Conservation (phyloP, 2,329 filamentous ascomycete species). For the Bipolaris gigantea region DNA sequence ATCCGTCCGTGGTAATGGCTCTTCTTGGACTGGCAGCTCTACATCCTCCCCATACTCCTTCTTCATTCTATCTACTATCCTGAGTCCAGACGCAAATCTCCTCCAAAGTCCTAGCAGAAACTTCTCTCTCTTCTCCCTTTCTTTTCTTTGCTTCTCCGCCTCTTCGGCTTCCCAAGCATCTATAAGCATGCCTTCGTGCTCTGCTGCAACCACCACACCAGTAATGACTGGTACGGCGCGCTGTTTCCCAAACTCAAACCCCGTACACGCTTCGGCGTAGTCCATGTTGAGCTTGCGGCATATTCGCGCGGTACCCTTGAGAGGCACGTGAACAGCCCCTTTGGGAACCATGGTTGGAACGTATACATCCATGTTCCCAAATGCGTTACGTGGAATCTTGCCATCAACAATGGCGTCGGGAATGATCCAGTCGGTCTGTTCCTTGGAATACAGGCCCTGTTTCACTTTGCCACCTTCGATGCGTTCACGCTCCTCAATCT, state of each 20-base stretch:
- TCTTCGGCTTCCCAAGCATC: constrained; percentile 75
- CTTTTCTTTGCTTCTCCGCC: constrained; percentile 72
- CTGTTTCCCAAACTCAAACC: constrained; percentile 93
- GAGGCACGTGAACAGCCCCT: constrained; percentile 82
- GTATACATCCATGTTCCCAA: constrained; percentile 96
- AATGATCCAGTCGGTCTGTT: constrained; percentile 95
- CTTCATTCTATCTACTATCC: constrained; percentile 61
- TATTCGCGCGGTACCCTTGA: constrained; percentile 73
- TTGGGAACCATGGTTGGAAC: constrained; percentile 87
- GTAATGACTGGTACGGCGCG: constrained; percentile 91
- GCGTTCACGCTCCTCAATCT: constrained; percentile 82
- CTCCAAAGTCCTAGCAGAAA: constrained; percentile 76
- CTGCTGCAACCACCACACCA: constrained; percentile 83
- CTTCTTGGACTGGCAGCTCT: constrained; percentile 68
- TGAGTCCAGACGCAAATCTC: constrained; percentile 81
- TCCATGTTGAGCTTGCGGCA: constrained; percentile 85
- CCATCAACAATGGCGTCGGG: constrained; percentile 83
- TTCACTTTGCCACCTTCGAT: constrained; percentile 78
- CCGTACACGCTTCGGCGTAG: constrained; percentile 90
- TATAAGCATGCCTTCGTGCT: constrained; percentile 73
- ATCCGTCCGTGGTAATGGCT: constrained; percentile 36
- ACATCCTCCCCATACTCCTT: constrained; percentile 38
- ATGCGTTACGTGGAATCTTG: constrained; percentile 88
- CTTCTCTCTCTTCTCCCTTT: constrained; percentile 80
- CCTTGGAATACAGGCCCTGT: constrained; percentile 80